Conservation (phyloP, 495 filamentous ascomycete species). For the Tuber indicum region DNA sequence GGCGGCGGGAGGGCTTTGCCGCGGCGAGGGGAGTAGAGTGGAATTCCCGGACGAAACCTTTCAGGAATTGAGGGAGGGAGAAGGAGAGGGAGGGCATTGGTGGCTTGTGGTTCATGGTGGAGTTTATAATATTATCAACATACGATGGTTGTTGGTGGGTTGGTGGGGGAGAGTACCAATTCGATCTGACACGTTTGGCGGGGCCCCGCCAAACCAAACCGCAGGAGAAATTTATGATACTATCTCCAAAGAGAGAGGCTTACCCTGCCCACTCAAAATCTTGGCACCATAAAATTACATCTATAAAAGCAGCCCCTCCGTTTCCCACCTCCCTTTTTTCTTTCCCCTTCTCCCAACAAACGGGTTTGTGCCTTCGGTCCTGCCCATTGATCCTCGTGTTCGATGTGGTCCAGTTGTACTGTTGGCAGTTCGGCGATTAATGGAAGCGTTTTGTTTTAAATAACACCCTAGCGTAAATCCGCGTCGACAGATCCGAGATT, state of each 20-base stretch:
- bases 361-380: constrained; percentile 21
- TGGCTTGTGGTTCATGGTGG: not conserved
- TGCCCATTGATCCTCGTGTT: constrained; percentile 10
- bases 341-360: constrained; percentile 1
- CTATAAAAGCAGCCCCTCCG: not conserved
- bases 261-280: not conserved
- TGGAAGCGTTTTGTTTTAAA: constrained; percentile 22
- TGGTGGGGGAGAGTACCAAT: constrained; percentile 27
- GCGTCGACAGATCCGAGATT: constrained; percentile 31
- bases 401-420: constrained; percentile 11
- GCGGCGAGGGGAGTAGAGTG: constrained; percentile 23
- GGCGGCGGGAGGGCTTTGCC: constrained; percentile 45
- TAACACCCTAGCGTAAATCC: constrained; percentile 26
- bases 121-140: not conserved
- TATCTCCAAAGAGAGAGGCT: not conserved
- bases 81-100: constrained; percentile 33
- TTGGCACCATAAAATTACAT: not conserved
- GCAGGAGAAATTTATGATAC: not conserved
- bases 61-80: constrained; percentile 27
- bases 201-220: constrained; percentile 10
- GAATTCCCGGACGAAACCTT: constrained; percentile 29
- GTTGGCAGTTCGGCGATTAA: constrained; percentile 29
- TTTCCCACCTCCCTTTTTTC: not conserved
- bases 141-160: constrained; percentile 24
- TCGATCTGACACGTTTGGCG: constrained; percentile 10